Evolutionary conservation across 2,329 filamentous ascomycete species (phyloP), one percentile per base, ranked within the genome.

Genomic region (Alternaria sp.): DNA sequence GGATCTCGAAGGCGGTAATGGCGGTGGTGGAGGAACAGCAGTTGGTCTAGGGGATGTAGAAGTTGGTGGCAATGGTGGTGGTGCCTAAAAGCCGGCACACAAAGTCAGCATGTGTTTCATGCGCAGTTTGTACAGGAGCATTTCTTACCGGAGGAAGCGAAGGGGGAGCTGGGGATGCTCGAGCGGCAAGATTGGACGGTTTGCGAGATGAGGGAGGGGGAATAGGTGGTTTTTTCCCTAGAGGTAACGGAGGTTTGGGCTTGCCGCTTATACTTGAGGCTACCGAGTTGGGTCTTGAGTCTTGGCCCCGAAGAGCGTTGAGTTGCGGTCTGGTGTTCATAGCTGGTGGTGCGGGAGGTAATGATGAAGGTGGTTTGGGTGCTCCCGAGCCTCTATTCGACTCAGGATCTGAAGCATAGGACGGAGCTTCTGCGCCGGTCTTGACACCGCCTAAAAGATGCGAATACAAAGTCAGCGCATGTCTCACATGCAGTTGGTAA

Each of bases 341-440:
- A 57, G 78, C 73, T 18, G 89, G 76, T 7, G 81, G 88, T 16
- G 84, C 82, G 28, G 82, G 78, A 62, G 78, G 78, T 58, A 79
- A 80, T 16, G 83, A 82, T 26, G 82, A 78, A 59, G 84, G 81
- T 46, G 82, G 82, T 56, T 73, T 80, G 30, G 83, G 81, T 12
- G 87, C 85, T 56, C 83, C 80, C 47, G 84, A 84, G 41, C 73
- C 78, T 67, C 78, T 77, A 44, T 78, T 75, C 7, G 86, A 84
- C 73, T 93, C 93, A n/a, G 91, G 88, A 74, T 97, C 94, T 60
- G 92, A 94, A 54, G 90, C 81, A 75, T 94, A 94, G 61, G 92
- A 88, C 32, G 92, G 88, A 63, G 83, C 84, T 51, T 86, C 88
- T 66, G 90, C 91, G 39, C 80, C 81, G 28, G 83, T 83, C 53